A percentile compares a stretch with the other conserved stretches of the same genome.
Conservation (phyloP, 495 filamentous ascomycete genomes). For the Neurospora terricola region DNA sequence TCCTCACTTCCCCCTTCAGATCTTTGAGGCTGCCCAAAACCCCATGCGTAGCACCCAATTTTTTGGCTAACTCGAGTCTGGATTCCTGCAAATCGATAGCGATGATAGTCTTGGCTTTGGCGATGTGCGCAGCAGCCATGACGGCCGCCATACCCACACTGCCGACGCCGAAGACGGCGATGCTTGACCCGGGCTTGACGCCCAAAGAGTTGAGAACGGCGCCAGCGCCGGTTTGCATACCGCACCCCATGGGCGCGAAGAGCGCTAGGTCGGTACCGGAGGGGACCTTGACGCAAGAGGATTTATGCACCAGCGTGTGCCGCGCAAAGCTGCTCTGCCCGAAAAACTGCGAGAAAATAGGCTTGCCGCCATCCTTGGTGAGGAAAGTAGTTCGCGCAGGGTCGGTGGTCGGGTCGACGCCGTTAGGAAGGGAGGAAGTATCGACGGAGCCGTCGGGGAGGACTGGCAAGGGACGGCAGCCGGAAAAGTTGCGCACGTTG, state of each 20-base stretch:
- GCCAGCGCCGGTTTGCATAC: conserved; percentile 38
- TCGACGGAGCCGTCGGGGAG: background rate
- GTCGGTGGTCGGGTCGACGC: background rate
- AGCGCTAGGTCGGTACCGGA: conserved; percentile 19
- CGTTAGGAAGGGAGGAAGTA: too few relatives aligned
- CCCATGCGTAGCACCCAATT: conserved; percentile 44
- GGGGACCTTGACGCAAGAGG: conserved; percentile 22
- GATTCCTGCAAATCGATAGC: conserved; percentile 53
- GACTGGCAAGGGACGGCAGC: conserved; percentile 7
- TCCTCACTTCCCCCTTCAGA: conserved; percentile 18
- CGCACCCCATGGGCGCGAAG: conserved; percentile 37
- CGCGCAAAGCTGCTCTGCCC: conserved; percentile 39
- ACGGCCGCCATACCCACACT: conserved; percentile 61
- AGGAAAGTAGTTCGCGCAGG: conserved; percentile 19
- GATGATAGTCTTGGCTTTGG: conserved; percentile 33
- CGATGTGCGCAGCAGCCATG: conserved; percentile 24
- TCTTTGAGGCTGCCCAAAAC: conserved; percentile 18
- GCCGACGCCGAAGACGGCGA: conserved; percentile 67
- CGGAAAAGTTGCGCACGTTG: conserved; percentile 30
- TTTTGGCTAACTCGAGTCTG: conserved; percentile 49
- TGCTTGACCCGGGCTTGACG: conserved; percentile 42
- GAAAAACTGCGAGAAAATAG: conserved; percentile 51
- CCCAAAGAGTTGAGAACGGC: conserved; percentile 32
- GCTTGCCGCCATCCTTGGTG: conserved; percentile 36
- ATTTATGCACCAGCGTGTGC: conserved; percentile 25